phyloP scores from a whole-genome alignment of 371 early-diverging fungal species.

The Mortierella sp. region DNA sequence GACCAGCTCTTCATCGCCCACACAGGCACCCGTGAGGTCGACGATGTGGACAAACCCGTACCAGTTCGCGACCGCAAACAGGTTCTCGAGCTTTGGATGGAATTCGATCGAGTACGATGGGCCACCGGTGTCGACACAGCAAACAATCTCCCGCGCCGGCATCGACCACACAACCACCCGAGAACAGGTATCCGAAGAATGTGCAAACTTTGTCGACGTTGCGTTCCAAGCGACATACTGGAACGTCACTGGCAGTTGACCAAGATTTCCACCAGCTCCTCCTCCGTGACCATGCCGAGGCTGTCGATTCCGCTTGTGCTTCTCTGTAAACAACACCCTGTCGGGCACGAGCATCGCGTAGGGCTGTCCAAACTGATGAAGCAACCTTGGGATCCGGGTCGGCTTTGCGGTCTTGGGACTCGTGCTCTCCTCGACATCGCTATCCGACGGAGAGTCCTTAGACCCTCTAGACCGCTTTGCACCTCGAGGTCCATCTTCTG shows the following conservation, averaged over 20 bases:
- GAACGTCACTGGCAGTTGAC: conserved; percentile 52
- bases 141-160: conserved; percentile 57
- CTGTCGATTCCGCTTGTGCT: conserved; percentile 9
- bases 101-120: conserved; percentile 66
- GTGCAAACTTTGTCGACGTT: conserved; percentile 68
- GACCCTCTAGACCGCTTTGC: conserved; percentile 8
- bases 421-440: background rate
- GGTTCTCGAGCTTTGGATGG: conserved; percentile 67
- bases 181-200: conserved; percentile 66
- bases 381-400: conserved; percentile 12
- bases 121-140: conserved; percentile 66
- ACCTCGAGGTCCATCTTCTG: background rate
- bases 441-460: background rate
- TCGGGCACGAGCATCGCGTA: conserved; percentile 26
- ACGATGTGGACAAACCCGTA: conserved; percentile 74
- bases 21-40: conserved; percentile 57
- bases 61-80: conserved; percentile 69
- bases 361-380: conserved; percentile 41
- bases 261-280: background rate
- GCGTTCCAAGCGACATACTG: conserved; percentile 72
- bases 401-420: background rate
- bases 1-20: conserved; percentile 38
- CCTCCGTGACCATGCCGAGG: conserved; percentile 1
- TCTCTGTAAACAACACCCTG: conserved; percentile 14
- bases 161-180: conserved; percentile 66